Conservation (phyloP, 2,329 filamentous ascomycete genomes). For the Talaromyces sp. region DNA sequence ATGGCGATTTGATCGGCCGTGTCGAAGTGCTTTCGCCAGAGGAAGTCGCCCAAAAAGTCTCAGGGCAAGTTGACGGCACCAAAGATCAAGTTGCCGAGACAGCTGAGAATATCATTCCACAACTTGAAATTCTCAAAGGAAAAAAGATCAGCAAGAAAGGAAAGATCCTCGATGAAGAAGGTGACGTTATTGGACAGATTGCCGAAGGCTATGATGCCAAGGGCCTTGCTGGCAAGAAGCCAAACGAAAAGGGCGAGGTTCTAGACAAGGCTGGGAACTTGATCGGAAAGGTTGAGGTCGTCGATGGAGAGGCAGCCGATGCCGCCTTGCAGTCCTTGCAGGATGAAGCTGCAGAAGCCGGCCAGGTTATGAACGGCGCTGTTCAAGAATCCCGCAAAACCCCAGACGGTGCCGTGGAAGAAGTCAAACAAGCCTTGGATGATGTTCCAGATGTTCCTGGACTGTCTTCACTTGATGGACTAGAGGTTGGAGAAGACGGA, state of each 20-base stretch:
- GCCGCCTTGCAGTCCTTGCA: slow-evolving; percentile 16
- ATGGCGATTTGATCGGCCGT: slow-evolving; percentile 30
- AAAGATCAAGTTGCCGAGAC: slow-evolving; percentile 25
- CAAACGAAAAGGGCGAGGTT: slow-evolving; percentile 38
- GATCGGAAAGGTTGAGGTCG: slow-evolving; percentile 21
- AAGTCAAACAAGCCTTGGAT: not conserved
- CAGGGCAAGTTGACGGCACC: slow-evolving; percentile 17
- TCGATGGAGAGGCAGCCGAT: slow-evolving; percentile 9
- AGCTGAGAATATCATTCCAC: slow-evolving; percentile 22
- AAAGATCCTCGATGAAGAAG: slow-evolving; percentile 43
- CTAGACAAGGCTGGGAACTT: slow-evolving; percentile 36
- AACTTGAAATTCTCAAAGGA: slow-evolving; percentile 6
- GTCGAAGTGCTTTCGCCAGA: slow-evolving; percentile 15
- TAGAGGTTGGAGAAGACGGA: slow-evolving; percentile 24
- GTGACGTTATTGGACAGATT: slow-evolving; percentile 32
- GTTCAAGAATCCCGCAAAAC: slow-evolving; percentile 18
- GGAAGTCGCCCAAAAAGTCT: slow-evolving; percentile 21
- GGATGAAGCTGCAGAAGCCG: slow-evolving; percentile 29
- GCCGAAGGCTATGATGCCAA: slow-evolving; percentile 33
- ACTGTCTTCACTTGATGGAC: slow-evolving; percentile 16
- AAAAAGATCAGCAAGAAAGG: slow-evolving; percentile 27
- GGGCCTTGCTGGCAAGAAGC: slow-evolving; percentile 35
- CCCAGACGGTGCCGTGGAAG: not conserved
- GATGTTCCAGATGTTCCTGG: not conserved
- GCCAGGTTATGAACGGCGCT: slow-evolving; percentile 18